Percentiles rank a stretch among this genome's conserved stretches.
Evolutionary conservation across 352 stramenopile genomes (phyloP).

Genomic region (Pythium apleroticum): DNA sequence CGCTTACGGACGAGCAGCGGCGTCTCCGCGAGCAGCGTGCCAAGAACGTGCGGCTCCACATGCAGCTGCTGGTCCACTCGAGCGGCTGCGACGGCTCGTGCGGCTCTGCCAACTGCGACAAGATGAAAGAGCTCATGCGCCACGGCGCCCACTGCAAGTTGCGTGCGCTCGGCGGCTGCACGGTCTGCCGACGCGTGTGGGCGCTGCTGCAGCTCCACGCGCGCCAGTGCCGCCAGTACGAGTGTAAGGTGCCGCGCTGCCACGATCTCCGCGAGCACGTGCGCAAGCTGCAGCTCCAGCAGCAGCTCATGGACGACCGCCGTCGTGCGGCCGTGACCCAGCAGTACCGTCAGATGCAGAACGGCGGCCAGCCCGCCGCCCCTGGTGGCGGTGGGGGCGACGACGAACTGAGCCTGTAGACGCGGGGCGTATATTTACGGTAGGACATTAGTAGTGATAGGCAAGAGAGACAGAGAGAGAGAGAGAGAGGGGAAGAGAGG

Average conservation of each 20-base stretch:
- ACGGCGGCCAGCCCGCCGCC: constrained; percentile 33
- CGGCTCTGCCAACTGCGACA: constrained; percentile 96
- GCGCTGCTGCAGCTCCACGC: constrained; percentile 97
- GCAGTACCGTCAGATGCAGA: constrained; percentile 86
- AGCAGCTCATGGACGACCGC: constrained; percentile 98
- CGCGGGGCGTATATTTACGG: constrained; percentile 25
- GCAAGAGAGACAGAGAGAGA: neutral
- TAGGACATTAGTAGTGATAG: constrained; percentile 27
- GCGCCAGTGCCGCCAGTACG: constrained; percentile 92
- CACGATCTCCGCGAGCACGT: constrained; percentile 95
- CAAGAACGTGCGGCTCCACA: constrained; percentile 96
- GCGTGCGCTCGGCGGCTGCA: constrained; percentile 91
- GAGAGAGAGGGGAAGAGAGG: neutral
- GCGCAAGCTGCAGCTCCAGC: constrained; percentile 94
- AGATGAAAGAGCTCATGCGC: constrained; percentile 98
- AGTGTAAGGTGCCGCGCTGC: constrained; percentile 96
- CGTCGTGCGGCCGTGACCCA: constrained; percentile 87
- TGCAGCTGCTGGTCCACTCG: constrained; percentile 97
- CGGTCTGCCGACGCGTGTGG: constrained; percentile 96
- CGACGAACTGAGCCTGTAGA: constrained; percentile 17
- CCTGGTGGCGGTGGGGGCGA: constrained; percentile 22
- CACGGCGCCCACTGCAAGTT: constrained; percentile 94
- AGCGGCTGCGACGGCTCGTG: constrained; percentile 94
- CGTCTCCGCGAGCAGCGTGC: constrained; percentile 83
- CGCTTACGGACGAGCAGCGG: constrained; percentile 63